These are phyloP conservation scores for Silene uniflora DNA, from an alignment of 148 eudicot species.

Conservation along the genomic window DNA sequence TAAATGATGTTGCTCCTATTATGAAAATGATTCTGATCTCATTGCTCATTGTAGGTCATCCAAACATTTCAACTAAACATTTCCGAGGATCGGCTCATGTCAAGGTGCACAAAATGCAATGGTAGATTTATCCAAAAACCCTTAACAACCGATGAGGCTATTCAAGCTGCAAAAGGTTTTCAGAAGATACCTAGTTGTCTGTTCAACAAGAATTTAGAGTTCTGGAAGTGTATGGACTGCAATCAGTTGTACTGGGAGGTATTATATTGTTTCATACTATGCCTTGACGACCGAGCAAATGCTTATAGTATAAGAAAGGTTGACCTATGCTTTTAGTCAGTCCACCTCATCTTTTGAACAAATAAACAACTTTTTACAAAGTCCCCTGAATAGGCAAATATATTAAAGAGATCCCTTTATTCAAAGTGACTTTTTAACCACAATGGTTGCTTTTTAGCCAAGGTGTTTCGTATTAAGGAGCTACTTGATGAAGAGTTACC, in stretches of 20 bases:
- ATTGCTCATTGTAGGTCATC: conserved; percentile 54
- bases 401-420: too few species aligned
- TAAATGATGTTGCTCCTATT: not conserved
- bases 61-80: conserved; percentile 70
- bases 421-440: too few species aligned
- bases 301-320: not conserved
- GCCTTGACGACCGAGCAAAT: not conserved
- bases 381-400: too few species aligned
- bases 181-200: conserved; percentile 91
- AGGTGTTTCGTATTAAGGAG: too few species aligned
- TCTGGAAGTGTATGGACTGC: conserved; percentile 98
- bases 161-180: conserved; percentile 77
- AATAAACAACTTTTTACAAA: too few species aligned
- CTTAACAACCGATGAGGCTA: conserved; percentile 77
- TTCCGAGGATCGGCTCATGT: conserved; percentile 79
- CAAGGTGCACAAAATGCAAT: conserved; percentile 95
- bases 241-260: conserved; percentile 98
- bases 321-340: not conserved
- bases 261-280: conserved; percentile 3
- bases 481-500: too few species aligned
- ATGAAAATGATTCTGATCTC: conserved; percentile 12
- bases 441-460: too few species aligned
- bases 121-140: conserved; percentile 90
- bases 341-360: not conserved
- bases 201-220: conserved; percentile 75